These are phyloP conservation scores for Pyrenophora teres DNA, from an alignment of 2,329 filamentous ascomycete genomes.

Conservation along the genomic window DNA sequence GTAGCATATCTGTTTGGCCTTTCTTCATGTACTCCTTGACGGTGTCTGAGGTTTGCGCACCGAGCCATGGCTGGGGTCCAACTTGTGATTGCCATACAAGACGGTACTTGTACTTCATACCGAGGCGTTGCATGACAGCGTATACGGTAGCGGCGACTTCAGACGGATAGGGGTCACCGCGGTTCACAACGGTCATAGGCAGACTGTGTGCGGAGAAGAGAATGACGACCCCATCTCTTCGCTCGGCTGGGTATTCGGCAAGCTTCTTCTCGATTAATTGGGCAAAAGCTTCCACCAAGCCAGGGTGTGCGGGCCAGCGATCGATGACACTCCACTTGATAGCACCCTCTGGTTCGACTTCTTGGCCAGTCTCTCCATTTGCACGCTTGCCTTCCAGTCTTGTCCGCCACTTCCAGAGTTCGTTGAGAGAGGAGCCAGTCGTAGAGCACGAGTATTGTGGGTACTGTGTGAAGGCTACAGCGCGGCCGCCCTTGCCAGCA, in stretches of 20 bases:
- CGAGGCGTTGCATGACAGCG: conserved; percentile 91
- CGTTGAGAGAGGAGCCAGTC: conserved; percentile 93
- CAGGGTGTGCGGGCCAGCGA: conserved; percentile 90
- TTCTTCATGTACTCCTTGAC: conserved; percentile 88
- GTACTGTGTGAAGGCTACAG: conserved; percentile 97
- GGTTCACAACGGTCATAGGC: conserved; percentile 96
- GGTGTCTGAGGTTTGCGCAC: conserved; percentile 86
- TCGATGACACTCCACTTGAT: conserved; percentile 99
- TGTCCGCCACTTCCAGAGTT: conserved; percentile 96
- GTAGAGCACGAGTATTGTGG: conserved; percentile 98
- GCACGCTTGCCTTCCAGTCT: conserved; percentile 78
- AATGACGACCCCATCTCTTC: conserved; percentile 78
- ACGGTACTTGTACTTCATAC: conserved; percentile 87
- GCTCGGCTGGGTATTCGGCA: conserved; percentile 79
- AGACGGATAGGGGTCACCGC: conserved; percentile 92
- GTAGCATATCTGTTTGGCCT: conserved; percentile 85
- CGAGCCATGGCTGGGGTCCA: conserved; percentile 91
- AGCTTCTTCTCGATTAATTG: conserved; percentile 88
- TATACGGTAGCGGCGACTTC: conserved; percentile 96
- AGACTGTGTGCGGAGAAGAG: conserved; percentile 95
- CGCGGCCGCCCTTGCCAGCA: conserved; percentile 83
- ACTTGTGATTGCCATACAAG: conserved; percentile 99
- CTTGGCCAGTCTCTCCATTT: conserved; percentile 44
- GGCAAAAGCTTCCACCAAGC: conserved; percentile 89
- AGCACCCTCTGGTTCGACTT: conserved; percentile 63